Evolutionary conservation across 306 rosid species (phyloP), one percentile per base, ranked within the genome.

Genomic region (Castanospermum australe): DNA sequence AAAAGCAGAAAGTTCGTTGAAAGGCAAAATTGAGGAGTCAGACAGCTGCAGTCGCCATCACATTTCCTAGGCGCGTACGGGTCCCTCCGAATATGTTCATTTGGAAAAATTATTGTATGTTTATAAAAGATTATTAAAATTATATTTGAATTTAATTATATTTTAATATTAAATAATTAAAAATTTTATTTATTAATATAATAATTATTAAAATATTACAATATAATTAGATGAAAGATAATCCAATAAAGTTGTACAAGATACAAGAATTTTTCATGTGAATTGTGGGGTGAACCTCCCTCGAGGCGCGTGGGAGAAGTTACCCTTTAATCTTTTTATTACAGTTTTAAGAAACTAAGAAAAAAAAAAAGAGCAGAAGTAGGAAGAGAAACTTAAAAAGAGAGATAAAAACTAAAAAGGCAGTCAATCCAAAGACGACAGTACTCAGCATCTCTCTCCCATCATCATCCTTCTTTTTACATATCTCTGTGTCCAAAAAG

Each of bases 1-100:
- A 88, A 90, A 88, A 76, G 92, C 87, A 76, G 86, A 84, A 85
- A 79, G 78, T 88, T 88, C 78, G 97, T 82, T 83, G 75, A 83
- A 80, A 71, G 55, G 79, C 76, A 84, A 77, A 52, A 52, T 17
- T 63, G 42, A 73, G 73, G 52, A 50, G 73, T 51, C 66, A 47
- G 67, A 76, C 66, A 79, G 71, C 35, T 39, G 54, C 65, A 41
- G 75, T 80, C 64, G 64, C 13, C 6, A 6, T 77, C 73, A 84
- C 83, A 7, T 36, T 39, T 76, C 25, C 24, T 36, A 30, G 60
- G 80, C 87, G 87, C 87, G 87, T 84, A 0, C n/a, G 36, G 44
- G 44, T 0, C 70, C 75, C 65, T 6, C 13, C 1, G 0, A 14
- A 8, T 48, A 39, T 22, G 50, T 41, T 63, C 71, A 13, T 8